Evolutionary conservation across 176 grass and related monocot species (phyloP).

Genomic region (Secale cereale): DNA sequence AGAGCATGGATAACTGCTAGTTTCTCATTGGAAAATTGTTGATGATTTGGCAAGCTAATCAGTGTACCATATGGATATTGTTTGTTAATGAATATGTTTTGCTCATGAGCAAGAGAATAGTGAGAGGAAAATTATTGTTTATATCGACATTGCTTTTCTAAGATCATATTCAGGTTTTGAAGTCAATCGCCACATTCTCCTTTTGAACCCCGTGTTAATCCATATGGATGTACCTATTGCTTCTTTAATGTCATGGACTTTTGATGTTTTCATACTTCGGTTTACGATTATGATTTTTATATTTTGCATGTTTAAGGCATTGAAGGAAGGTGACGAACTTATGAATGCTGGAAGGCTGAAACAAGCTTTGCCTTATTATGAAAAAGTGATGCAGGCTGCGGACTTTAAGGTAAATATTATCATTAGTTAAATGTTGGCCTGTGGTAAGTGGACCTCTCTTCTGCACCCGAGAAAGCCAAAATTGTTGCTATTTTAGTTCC

Average conservation of each 20-base stretch:
- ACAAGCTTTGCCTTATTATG: slow-evolving; percentile 81
- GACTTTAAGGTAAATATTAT: slow-evolving; percentile 70
- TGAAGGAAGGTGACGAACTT: slow-evolving; percentile 78
- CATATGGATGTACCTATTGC: not conserved
- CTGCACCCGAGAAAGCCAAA: not conserved
- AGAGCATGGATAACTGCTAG: not conserved
- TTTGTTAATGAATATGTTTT: not conserved
- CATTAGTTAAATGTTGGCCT: slow-evolving; percentile 8
- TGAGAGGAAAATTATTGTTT: not conserved
- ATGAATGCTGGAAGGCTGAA: slow-evolving; percentile 84
- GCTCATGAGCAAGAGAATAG: not conserved
- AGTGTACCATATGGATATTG: not conserved
- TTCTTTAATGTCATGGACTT: slow-evolving; percentile 1
- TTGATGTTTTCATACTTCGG: not conserved
- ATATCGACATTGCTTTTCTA: not conserved
- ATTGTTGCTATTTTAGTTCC: not conserved
- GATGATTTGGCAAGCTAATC: not conserved
- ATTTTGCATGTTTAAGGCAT: slow-evolving; percentile 50
- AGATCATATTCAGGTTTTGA: slow-evolving; percentile 16
- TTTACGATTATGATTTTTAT: not conserved
- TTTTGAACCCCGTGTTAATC: not conserved
- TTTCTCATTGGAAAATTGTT: not conserved
- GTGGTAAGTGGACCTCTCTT: not conserved
- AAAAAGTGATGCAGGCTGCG: slow-evolving; percentile 80
- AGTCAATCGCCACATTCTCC: not conserved